A percentile compares a stretch with the other conserved stretches of the same genome.
Evolutionary conservation across 352 stramenopile species (phyloP).

Genomic region (Plasmopara viticola): DNA sequence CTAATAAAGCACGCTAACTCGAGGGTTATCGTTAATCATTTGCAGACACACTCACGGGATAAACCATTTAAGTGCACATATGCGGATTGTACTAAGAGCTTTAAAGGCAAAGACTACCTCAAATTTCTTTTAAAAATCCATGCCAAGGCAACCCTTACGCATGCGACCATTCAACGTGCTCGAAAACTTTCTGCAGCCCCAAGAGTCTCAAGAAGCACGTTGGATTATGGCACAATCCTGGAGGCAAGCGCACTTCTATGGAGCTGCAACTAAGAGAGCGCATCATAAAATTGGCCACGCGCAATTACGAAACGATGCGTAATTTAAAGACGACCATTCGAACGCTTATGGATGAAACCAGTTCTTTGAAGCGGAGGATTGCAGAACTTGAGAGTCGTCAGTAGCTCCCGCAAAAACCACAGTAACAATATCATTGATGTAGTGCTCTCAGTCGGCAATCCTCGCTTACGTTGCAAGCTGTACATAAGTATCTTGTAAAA

Average conservation of each 20-base stretch:
- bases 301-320: slow-evolving; percentile 77
- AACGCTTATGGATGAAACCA: slow-evolving; percentile 73
- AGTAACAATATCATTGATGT: not conserved
- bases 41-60: slow-evolving; percentile 78
- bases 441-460: too few species aligned
- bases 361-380: slow-evolving; percentile 58
- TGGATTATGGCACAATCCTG: slow-evolving; percentile 73
- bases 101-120: slow-evolving; percentile 83
- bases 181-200: slow-evolving; percentile 82
- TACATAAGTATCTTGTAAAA: too few species aligned
- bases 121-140: slow-evolving; percentile 85
- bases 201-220: slow-evolving; percentile 86
- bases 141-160: slow-evolving; percentile 71
- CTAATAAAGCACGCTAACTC: slow-evolving; percentile 3
- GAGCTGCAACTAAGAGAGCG: slow-evolving; percentile 78
- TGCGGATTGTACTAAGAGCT: slow-evolving; percentile 79
- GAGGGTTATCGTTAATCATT: slow-evolving; percentile 33
- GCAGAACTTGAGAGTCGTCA: slow-evolving; percentile 40
- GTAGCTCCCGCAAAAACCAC: not conserved
- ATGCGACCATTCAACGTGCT: slow-evolving; percentile 71
- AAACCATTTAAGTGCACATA: slow-evolving; percentile 87
- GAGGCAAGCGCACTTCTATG: slow-evolving; percentile 79
- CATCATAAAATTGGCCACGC: slow-evolving; percentile 82
- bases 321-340: slow-evolving; percentile 76
- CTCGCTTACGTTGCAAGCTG: too few species aligned